phyloP scores from a whole-genome alignment of 805 yeast species.

The Ogataea zsoltii region DNA sequence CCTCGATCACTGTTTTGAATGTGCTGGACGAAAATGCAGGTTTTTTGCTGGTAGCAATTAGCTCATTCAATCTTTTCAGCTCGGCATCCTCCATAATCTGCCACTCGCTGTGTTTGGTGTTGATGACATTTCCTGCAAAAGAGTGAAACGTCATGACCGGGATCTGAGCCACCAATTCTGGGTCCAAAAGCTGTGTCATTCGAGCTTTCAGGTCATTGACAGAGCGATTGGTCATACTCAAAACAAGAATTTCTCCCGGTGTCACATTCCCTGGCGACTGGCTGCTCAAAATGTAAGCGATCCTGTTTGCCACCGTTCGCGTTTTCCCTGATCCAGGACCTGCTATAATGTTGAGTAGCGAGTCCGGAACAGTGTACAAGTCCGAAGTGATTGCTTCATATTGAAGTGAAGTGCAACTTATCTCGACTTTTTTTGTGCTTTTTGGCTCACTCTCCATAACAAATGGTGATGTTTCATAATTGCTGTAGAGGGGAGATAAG shows the following conservation, averaged over 20 bases:
- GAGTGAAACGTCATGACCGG: constrained; percentile 64
- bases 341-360: constrained; percentile 54
- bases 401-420: constrained; percentile 14
- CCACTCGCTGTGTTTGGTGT: constrained; percentile 35
- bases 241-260: constrained; percentile 58
- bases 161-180: constrained; percentile 34
- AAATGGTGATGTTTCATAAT: too few species aligned
- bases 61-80: constrained; percentile 18
- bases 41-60: constrained; percentile 5
- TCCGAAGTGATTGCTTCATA: constrained; percentile 45
- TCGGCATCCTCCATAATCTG: constrained; percentile 52
- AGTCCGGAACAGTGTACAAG: constrained; percentile 30
- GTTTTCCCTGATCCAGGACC: constrained; percentile 83
- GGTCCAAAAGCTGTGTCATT: constrained; percentile 36
- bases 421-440: constrained; percentile 9
- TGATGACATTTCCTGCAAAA: constrained; percentile 52
- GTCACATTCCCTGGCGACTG: constrained; percentile 31
- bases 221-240: constrained; percentile 70
- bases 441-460: not conserved
- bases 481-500: too few species aligned
- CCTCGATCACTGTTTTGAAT: constrained; percentile 19
- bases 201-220: constrained; percentile 47
- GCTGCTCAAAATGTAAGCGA: constrained; percentile 45
- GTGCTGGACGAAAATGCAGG: constrained; percentile 4
- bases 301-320: constrained; percentile 53